These are phyloP conservation scores for Ogataea haglerorum DNA, from an alignment of 805 yeast species.

Conservation along the genomic window DNA sequence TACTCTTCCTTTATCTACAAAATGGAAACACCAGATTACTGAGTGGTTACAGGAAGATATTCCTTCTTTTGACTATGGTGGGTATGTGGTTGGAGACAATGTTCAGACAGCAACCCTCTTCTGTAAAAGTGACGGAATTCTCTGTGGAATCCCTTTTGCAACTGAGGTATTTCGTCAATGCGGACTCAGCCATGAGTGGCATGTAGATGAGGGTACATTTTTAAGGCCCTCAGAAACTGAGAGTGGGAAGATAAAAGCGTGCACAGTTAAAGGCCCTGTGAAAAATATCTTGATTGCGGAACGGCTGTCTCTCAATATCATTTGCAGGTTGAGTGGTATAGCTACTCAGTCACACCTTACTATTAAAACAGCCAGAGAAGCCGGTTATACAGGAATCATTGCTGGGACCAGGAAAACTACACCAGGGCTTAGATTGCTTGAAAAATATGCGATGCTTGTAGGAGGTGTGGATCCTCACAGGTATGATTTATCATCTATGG, in stretches of 20 bases:
- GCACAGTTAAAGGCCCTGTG: slow-evolving; percentile 76
- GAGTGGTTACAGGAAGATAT: slow-evolving; percentile 82
- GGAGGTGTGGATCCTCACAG: slow-evolving; percentile 95
- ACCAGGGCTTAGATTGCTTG: slow-evolving; percentile 85
- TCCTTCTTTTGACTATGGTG: slow-evolving; percentile 93
- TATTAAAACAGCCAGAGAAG: slow-evolving; percentile 54
- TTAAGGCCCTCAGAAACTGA: slow-evolving; percentile 39
- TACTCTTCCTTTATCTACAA: slow-evolving; percentile 69
- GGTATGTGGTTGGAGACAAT: slow-evolving; percentile 85
- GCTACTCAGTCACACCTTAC: slow-evolving; percentile 71
- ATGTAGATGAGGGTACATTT: slow-evolving; percentile 61
- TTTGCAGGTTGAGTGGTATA: slow-evolving; percentile 82
- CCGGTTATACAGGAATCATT: slow-evolving; percentile 76
- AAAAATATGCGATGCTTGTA: slow-evolving; percentile 90
- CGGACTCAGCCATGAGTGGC: slow-evolving; percentile 69
- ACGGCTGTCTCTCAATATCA: slow-evolving; percentile 76
- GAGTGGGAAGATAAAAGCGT: slow-evolving; percentile 64
- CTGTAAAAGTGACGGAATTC: slow-evolving; percentile 76
- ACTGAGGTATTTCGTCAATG: slow-evolving; percentile 80
- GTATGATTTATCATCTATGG: slow-evolving; percentile 89
- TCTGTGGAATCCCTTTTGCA: slow-evolving; percentile 88
- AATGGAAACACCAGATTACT: slow-evolving; percentile 78
- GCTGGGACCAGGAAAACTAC: slow-evolving; percentile 98
- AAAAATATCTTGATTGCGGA: slow-evolving; percentile 79
- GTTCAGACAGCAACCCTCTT: slow-evolving; percentile 68